Percentiles rank a stretch among this genome's conserved stretches.
Evolutionary conservation across 305 asterid genomes (phyloP).

Genomic region (Fraxinus platypoda): DNA sequence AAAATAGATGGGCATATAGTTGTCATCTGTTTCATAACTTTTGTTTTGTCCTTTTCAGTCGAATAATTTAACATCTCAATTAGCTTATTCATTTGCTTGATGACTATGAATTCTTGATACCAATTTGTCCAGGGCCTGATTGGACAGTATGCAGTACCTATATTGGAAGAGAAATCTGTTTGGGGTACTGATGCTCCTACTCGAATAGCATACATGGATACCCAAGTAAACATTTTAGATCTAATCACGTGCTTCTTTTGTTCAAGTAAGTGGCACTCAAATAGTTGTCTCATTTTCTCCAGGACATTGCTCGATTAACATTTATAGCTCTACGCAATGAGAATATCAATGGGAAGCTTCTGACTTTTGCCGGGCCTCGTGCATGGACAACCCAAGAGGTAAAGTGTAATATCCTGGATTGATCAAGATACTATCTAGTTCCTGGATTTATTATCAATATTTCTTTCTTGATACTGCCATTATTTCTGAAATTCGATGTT

Average conservation of each 20-base stretch:
- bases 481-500: not conserved
- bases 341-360: constrained; percentile 73
- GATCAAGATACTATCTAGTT: not conserved
- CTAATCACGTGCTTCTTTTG: constrained; percentile 12
- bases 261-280: constrained; percentile 12
- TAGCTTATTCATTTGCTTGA: constrained; percentile 20
- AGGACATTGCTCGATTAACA: constrained; percentile 93
- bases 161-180: constrained; percentile 88
- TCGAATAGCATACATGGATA: constrained; percentile 95
- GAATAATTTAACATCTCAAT: constrained; percentile 10
- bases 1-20: not conserved
- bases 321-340: constrained; percentile 89
- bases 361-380: constrained; percentile 95
- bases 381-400: constrained; percentile 99
- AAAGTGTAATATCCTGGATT: constrained; percentile 20
- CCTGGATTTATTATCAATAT: not conserved
- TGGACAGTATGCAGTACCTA: constrained; percentile 98
- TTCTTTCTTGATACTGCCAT: not conserved
- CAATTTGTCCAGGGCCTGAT: constrained; percentile 66
- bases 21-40: not conserved
- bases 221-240: constrained; percentile 55
- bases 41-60: not conserved
- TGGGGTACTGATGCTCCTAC: constrained; percentile 99
- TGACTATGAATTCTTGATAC: constrained; percentile 19
- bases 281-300: constrained; percentile 22